Percentiles rank a stretch among this genome's conserved stretches.
These are phyloP conservation scores for Rossbeevera mucosa DNA, from an alignment of 768 basidiomycete genomes.

Conservation along the genomic window DNA sequence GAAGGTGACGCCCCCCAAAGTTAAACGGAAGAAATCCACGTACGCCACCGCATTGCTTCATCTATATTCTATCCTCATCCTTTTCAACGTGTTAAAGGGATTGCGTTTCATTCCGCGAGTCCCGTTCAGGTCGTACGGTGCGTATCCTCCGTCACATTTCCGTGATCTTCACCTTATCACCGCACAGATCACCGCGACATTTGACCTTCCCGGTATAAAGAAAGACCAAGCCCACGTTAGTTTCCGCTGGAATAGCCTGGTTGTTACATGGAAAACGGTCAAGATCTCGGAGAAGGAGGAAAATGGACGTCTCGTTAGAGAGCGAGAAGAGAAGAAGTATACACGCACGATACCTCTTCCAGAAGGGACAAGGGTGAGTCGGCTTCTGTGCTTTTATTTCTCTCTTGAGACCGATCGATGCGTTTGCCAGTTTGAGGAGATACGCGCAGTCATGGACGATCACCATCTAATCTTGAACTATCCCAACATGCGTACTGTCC, in stretches of 20 bases:
- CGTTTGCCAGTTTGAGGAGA: slow-evolving; percentile 60
- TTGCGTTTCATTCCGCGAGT: slow-evolving; percentile 69
- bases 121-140: slow-evolving; percentile 58
- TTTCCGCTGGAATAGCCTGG: slow-evolving; percentile 56
- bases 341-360: slow-evolving; percentile 68
- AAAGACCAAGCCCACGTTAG: slow-evolving; percentile 76
- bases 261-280: slow-evolving; percentile 63
- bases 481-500: slow-evolving; percentile 42
- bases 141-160: slow-evolving; percentile 19
- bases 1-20: slow-evolving; percentile 35
- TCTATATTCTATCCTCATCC: slow-evolving; percentile 14
- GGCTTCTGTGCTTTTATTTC: not conserved
- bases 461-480: slow-evolving; percentile 60
- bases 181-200: slow-evolving; percentile 56
- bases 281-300: slow-evolving; percentile 61
- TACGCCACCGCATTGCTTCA: slow-evolving; percentile 32
- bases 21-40: slow-evolving; percentile 64
- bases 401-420: not conserved
- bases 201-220: slow-evolving; percentile 63
- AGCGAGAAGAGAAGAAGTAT: slow-evolving; percentile 58
- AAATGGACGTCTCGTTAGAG: slow-evolving; percentile 54
- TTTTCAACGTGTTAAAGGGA: slow-evolving; percentile 16
- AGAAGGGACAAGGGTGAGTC: slow-evolving; percentile 63
- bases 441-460: slow-evolving; percentile 62
- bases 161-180: slow-evolving; percentile 16